Evolutionary conservation across 805 yeast species (phyloP), one percentile per base, ranked within the genome.

Genomic region (Yarrowia osloensis): DNA sequence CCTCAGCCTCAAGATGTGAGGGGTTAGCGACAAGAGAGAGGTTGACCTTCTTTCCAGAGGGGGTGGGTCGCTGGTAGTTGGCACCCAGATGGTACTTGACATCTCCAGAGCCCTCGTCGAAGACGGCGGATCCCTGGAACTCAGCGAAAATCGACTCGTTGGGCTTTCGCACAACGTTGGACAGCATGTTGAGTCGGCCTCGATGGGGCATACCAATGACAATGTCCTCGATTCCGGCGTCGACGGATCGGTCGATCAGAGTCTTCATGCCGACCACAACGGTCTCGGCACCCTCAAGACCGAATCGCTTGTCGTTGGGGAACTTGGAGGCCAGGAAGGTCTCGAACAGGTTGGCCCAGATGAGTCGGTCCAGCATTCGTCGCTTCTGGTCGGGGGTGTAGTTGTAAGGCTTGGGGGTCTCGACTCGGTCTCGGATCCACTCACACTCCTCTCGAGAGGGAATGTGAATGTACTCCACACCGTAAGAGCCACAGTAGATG

Each of bases 121-220:
- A 86, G 74, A 89, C 88, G 74, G 88, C 86, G 39, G 96, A 88
- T 70, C 99, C 99, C 66, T 92, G 85, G 78, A 95, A 95, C 83
- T 95, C 99, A 65, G 96, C 88, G 80, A 95, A 94, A 77, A 95
- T 95, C 62, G 97, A 92, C 82, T 94, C 98, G 78, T 95, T 93
- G 74, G 99, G 98, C 80, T 95, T 95, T 82, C 99, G 90, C 61
- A 95, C 98, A 74, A 95, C 98, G 82, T 95, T 95, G 69, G 98
- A 91, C 80, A 95, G 86, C 88, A 95, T 93, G 80, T 95, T 95
- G 75, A 95, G 84, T 83, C 99, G 88, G 81, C 99, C 99, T 85
- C 99, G 90, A 81, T 95, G 99, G 66, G 99, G 98, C 98, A 95
- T 95, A 82, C 99, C 99, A 74, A 95, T 89, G 74, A 94, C 96